phyloP scores from a whole-genome alignment of 2,329 filamentous ascomycete species.

The Huntiella savannae region DNA sequence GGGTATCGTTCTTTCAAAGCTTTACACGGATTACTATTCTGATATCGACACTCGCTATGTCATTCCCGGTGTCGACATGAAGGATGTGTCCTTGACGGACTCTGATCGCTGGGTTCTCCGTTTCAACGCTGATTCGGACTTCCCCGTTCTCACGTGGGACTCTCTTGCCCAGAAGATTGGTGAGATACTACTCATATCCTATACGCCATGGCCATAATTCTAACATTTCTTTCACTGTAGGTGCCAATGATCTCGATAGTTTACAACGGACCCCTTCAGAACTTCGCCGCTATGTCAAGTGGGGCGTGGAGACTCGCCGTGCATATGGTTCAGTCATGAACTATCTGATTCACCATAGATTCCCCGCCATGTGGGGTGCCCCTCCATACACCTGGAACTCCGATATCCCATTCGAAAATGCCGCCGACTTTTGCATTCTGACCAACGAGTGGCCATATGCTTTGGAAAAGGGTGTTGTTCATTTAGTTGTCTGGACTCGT shows the following conservation, averaged over 20 bases:
- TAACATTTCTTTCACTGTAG: conserved; percentile 16
- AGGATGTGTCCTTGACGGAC: conserved; percentile 7
- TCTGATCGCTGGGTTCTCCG: conserved; percentile 10
- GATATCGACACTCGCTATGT: conserved; percentile 8
- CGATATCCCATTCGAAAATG: conserved; percentile 29
- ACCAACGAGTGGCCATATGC: conserved; percentile 93
- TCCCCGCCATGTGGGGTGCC: conserved; percentile 46
- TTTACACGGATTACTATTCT: conserved; percentile 3
- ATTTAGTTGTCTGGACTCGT: conserved; percentile 84
- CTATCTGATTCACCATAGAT: conserved; percentile 55
- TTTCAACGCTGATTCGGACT: conserved; percentile 8
- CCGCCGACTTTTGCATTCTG: conserved; percentile 48
- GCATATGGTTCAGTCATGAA: conserved; percentile 63
- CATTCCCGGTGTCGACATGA: conserved; percentile 11
- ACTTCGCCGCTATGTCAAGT: conserved; percentile 60
- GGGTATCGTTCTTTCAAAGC: conserved; percentile 9
- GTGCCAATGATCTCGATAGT: conserved; percentile 43
- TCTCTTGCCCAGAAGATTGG: conserved; percentile 6
- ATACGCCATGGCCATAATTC: neutral
- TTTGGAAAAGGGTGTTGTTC: conserved; percentile 43
- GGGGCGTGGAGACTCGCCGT: conserved; percentile 48
- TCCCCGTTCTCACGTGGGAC: conserved; percentile 7
- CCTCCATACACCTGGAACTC: conserved; percentile 36
- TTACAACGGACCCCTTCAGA: conserved; percentile 70
- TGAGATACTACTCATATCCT: neutral